Evolutionary conservation across 192 early-diverging fungal genomes (phyloP), one percentile per base, ranked within the genome.

Genomic region (Linderina pennispora): DNA sequence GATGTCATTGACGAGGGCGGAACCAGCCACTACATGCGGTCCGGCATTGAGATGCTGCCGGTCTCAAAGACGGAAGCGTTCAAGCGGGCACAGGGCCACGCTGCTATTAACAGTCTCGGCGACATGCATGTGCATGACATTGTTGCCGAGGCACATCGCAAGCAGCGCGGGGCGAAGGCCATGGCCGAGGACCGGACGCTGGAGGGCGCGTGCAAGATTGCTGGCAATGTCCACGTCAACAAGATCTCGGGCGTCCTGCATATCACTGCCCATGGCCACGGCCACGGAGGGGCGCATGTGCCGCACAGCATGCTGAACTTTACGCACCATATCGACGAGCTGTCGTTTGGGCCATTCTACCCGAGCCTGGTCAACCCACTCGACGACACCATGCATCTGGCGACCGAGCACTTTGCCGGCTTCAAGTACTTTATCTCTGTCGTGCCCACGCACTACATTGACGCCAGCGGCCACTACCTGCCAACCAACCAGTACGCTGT

Each of bases 401-500:
- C 89, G 3, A 44, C 68, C 16, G 40, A 67, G 36, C 39, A 80
- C 22, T 77, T 87, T 38, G 82, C 85, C 23, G 79, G 78, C 20
- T 92, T 94, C 53, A 83, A 85, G 41, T 98, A 98, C 70, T 88
- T 92, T 55, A 64, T 96, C 21, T 83, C 87, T 3, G 79, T 96
- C 4, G 88, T 96, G 2, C 88, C 89, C 4, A 92, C 87, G 0
- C 81, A 76, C 16, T 89, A 84, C 43, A 75, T 88, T 17, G 88
- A 86, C 66, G 63, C 76, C 3, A 43, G 45, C 5, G 47, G 56
- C 28, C 72, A 58, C 24, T 45, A 70, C 2, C 48, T 98, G 22
- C 32, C 81, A n/a, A 94, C 94, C 18, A 92, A 90, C 65, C 94
- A 98, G 62, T 98, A 94, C 62, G 88, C 92, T 9, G 91, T 94